phyloP scores from a whole-genome alignment of 176 grass and related monocot species.

The Rhipidocladum racemiflorum region DNA sequence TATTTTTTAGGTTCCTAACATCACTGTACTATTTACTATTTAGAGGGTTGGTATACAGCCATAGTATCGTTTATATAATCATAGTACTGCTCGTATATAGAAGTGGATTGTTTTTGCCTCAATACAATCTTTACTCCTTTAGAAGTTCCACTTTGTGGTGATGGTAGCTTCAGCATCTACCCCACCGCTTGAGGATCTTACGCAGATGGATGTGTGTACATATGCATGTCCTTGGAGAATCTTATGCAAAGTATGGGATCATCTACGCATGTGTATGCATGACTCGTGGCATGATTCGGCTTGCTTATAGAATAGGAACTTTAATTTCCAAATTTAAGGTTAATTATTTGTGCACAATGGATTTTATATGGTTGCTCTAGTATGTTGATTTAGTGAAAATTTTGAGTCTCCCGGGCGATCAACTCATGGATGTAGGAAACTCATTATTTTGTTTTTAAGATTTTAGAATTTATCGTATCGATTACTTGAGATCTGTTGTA shows the following conservation, averaged over 20 bases:
- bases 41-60: neutral
- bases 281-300: neutral
- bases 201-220: neutral
- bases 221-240: neutral
- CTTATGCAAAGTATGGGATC: neutral
- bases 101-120: neutral
- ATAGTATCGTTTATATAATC: neutral
- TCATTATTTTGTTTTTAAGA: no score
- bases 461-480: no score
- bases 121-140: neutral
- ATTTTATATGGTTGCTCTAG: no score
- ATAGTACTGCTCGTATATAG: neutral
- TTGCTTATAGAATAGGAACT: neutral
- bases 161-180: no score
- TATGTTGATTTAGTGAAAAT: no score
- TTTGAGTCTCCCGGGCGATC: no score
- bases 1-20: neutral
- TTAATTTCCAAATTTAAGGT: no score
- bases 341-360: no score
- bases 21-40: neutral
- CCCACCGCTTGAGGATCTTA: no score
- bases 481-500: no score
- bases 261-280: neutral
- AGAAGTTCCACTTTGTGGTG: no score
- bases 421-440: no score